Evolutionary conservation across 2,329 filamentous ascomycete genomes (phyloP), one percentile per base, ranked within the genome.

Genomic region (Leptographium galeiforme): DNA sequence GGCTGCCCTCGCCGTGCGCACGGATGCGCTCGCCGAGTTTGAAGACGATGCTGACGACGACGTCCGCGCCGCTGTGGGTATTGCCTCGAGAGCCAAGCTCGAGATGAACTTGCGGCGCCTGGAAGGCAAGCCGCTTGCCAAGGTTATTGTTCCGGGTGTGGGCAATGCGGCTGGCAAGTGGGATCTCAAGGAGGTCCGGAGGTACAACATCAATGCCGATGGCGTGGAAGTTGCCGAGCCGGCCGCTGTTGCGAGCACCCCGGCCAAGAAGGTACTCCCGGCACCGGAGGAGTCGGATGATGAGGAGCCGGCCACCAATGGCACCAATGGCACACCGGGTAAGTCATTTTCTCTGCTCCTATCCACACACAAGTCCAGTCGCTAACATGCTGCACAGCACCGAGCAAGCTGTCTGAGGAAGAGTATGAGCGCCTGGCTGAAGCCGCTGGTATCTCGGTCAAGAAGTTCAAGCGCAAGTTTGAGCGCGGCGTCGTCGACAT

Each of bases 131-230:
- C 87, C 91, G 16, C 72, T 93, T 34, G 86, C 86, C 56, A 78
- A 83, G 59, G 49, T 48, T 11, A 30, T 18, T 12, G n/a, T 40
- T 12, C 32, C 39, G 34, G 34, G 8, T 10, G 8, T 13, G 34
- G 34, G 72, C 41, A 70, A 73, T 44, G 71, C 77, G 34, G 79
- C 83, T 54, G 81, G 83, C 62, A 95, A 95, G 71, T 94, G 88
- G 78, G 87, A 90, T 58, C 77, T 98, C 64, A 95, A 94, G 72
- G 89, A 96, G 69, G 86, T 87, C 12, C 80, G 88, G 66, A 93
- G 91, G 70, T 98, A 98, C 77, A 97, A 97, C 69, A 78, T 81
- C 49, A 90, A 97, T 65, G 93, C 89, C 52, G 93, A 98, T 69
- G 91, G 89, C 58, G 73, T 96, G 50, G 75, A 75, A 56, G 81